Evolutionary conservation across 805 yeast genomes (phyloP).

Genomic region (Candida loeiensis): DNA sequence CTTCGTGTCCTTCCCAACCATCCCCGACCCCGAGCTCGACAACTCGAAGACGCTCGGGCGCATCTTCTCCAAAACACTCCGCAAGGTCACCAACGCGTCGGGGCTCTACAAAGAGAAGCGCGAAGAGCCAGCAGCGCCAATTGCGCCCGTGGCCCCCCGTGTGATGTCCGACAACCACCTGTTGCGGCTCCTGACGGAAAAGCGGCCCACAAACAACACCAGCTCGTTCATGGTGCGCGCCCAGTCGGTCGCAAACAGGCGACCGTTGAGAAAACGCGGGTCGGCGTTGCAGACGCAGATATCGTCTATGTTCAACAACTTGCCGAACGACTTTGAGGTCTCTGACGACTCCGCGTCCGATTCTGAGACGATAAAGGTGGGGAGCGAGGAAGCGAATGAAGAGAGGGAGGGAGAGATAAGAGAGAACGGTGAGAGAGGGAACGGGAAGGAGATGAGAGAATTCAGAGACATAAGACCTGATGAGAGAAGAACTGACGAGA

Average conservation of each 20-base stretch:
- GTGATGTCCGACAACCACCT: constrained; percentile 37
- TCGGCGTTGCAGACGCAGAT: constrained; percentile 22
- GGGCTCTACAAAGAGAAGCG: neutral
- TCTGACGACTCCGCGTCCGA: constrained; percentile 47
- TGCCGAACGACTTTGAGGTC: constrained; percentile 46
- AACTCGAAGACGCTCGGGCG: constrained; percentile 31
- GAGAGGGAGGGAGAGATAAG: neutral
- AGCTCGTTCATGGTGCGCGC: constrained; percentile 31
- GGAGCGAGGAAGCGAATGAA: neutral
- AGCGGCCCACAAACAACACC: constrained; percentile 18
- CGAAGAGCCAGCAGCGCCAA: neutral
- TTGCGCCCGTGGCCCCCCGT: constrained; percentile 16
- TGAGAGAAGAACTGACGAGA: no score
- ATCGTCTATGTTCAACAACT: constrained; percentile 39
- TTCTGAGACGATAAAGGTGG: constrained; percentile 18
- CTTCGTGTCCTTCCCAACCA: constrained; percentile 40
- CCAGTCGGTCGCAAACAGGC: neutral
- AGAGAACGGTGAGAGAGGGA: neutral
- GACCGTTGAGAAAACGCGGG: constrained; percentile 6
- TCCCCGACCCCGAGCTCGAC: constrained; percentile 41
- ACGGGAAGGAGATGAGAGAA: no score
- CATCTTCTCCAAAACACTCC: constrained; percentile 34
- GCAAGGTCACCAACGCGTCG: constrained; percentile 42
- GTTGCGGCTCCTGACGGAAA: constrained; percentile 28
- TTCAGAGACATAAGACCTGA: no score